Base-by-base conservation (phyloP, 371 early-diverging fungal species). In the Mortierella sp. region DNA sequence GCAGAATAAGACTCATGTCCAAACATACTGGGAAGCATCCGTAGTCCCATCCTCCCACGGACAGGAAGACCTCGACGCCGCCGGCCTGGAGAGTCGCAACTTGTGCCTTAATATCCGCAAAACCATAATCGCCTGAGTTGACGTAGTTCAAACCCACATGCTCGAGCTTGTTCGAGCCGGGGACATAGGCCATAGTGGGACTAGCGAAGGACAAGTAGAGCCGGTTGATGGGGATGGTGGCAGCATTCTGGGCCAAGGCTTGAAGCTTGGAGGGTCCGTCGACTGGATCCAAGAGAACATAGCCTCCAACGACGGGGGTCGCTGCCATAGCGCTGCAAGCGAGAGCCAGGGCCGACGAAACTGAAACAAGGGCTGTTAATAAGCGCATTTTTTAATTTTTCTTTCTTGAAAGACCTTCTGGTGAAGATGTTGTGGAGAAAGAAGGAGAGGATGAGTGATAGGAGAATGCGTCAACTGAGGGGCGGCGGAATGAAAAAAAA, bases 41-140 rank as follows among this genome's bases (percentile, higher is more conserved):
- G 58, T 81, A 81, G 67, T 81, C 76, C 82, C 82, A 81, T 41
- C 82, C 82, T 58, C 82, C 82, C 21, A 81, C 72, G 9, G 82
- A 81, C 53, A 81, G 45, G 60, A 72, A 81, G 24, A 76, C 76
- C 28, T 81, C 76, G 21, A 81, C 82, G n/a, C 82, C 82, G 6
- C 62, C 66, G 24, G 82, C 82, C 36, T 69, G 72, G 33, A 81
- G 63, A 0, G 48, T 36, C n/a, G 82, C 50, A n/a, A 81, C 70
- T 0, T 47, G 58, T 9, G 72, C 22, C 70, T 81, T 81, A 55
- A 81, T 63, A 50, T 81, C 82, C 5, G 82, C 82, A 52, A 76
- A 81, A 58, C 82, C 82, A 47, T 32, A 81, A 58, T 81, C 82
- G 15, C 55, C 68, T 0, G 72, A 53, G 64, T 59, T 76, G 67